Evolutionary conservation across 331 rosid species (phyloP).

Genomic region (Pyracantha coccinea): DNA sequence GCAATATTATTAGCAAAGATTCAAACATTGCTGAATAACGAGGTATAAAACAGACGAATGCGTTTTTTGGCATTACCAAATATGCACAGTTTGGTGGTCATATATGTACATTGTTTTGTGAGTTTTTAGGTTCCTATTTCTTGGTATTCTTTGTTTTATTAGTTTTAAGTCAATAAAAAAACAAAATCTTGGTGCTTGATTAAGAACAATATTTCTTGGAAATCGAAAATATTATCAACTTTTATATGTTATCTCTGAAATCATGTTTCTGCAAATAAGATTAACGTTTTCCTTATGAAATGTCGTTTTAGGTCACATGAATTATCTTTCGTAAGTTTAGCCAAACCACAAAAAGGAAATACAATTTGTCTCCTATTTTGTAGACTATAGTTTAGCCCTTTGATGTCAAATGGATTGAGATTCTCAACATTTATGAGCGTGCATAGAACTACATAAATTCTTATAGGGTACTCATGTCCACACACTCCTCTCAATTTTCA

Average conservation of each 20-base stretch:
- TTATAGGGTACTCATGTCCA: no score
- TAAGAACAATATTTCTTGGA: constrained; percentile 15
- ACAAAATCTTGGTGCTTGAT: not conserved
- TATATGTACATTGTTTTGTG: constrained; percentile 9
- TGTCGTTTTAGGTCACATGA: not conserved
- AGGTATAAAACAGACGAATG: constrained; percentile 4
- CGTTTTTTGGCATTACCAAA: constrained; percentile 2
- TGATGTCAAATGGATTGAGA: not conserved
- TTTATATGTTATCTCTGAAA: constrained; percentile 7
- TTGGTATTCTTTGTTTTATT: not conserved
- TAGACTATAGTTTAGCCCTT: not conserved
- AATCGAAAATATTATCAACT: not conserved
- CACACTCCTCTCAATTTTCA: no score
- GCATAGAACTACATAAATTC: no score
- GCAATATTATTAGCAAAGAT: not conserved
- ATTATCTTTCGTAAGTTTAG: not conserved
- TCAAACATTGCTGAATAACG: constrained; percentile 9
- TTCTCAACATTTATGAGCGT: not conserved
- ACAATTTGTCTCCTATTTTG: not conserved
- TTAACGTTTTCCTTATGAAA: not conserved
- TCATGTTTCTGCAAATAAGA: not conserved
- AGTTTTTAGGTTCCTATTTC: constrained; percentile 2
- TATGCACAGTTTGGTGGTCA: not conserved
- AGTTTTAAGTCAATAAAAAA: not conserved
- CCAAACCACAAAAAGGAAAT: not conserved